Percentiles rank a stretch among this genome's conserved stretches.
These are phyloP conservation scores for Berkeleyomyces rouxiae DNA, from an alignment of 2,329 filamentous ascomycete species.

Conservation along the genomic window DNA sequence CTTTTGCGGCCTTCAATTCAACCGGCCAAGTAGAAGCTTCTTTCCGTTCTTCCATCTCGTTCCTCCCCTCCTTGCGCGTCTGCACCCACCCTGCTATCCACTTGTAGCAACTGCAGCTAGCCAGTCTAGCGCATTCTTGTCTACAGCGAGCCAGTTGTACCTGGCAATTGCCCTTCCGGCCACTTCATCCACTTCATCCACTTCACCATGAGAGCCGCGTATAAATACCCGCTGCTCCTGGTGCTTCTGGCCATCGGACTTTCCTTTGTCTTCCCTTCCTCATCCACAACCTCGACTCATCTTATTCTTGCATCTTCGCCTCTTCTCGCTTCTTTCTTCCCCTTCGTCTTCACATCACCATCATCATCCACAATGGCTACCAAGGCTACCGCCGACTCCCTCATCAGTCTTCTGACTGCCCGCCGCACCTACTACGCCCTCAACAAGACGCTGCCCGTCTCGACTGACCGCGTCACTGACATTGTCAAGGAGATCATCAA, in stretches of 20 bases:
- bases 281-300: background rate
- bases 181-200: too few relatives aligned
- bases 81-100: background rate
- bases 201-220: background rate
- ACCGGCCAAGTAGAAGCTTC: background rate
- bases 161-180: too few relatives aligned
- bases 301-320: conserved; percentile 5
- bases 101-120: too few relatives aligned
- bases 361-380: conserved; percentile 20
- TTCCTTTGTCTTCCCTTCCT: conserved; percentile 4
- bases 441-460: conserved; percentile 44
- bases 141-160: too few relatives aligned
- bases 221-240: conserved; percentile 12
- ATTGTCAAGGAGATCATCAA: conserved; percentile 48
- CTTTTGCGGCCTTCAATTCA: background rate
- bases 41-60: background rate
- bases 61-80: background rate
- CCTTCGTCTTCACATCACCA: background rate
- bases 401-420: conserved; percentile 48
- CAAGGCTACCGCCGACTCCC: conserved; percentile 26
- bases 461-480: conserved; percentile 41
- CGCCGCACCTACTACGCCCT: conserved; percentile 56
- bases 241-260: conserved; percentile 3
- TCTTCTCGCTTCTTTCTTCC: background rate
- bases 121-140: too few relatives aligned